These are phyloP conservation scores for Pseudogymnoascus sp. DNA, from an alignment of 2,329 filamentous ascomycete species.

Conservation along the genomic window DNA sequence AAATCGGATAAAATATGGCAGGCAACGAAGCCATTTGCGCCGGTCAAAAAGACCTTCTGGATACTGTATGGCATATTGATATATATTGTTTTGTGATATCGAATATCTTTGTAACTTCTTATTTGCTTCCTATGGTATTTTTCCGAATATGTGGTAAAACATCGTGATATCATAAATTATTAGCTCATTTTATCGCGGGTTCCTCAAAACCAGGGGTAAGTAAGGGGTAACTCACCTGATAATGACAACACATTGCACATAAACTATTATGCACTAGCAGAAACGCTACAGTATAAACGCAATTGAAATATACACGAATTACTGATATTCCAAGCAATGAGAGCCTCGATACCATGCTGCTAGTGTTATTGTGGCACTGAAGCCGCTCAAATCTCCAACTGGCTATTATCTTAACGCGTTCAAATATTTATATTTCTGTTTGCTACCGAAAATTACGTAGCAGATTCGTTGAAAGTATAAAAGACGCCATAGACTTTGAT, in stretches of 20 bases:
- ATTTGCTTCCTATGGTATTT: neutral
- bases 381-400: neutral
- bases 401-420: neutral
- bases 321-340: neutral
- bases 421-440: neutral
- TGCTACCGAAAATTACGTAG: neutral
- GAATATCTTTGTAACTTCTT: neutral
- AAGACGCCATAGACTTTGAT: neutral
- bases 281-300: neutral
- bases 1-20: constrained; percentile 20
- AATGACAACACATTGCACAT: neutral
- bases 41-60: constrained; percentile 23
- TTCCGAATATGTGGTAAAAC: neutral
- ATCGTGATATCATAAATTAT: neutral
- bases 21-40: constrained; percentile 26
- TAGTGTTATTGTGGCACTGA: neutral
- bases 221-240: neutral
- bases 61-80: neutral
- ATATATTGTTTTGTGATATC: neutral
- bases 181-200: neutral
- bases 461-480: neutral
- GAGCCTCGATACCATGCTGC: neutral
- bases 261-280: neutral
- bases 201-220: neutral
- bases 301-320: neutral